Base-by-base conservation (phyloP, 2,329 filamentous ascomycete genomes). In the Alternaria dauci region DNA sequence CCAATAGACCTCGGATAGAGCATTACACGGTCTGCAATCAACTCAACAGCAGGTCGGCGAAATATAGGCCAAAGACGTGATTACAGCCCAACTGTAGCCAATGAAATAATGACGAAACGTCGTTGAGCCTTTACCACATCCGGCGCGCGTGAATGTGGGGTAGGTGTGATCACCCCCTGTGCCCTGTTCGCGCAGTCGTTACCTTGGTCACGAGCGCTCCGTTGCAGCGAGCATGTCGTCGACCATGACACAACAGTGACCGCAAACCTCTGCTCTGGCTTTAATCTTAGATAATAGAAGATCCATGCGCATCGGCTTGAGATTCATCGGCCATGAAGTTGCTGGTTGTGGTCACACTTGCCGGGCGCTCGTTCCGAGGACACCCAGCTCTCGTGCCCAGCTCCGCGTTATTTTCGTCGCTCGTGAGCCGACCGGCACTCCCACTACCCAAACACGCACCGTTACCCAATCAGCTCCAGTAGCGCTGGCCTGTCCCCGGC, bases 391-490 rank as follows among this genome's bases (percentile, higher is more conserved):
- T 62, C 55, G 56, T 64, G 61, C 62, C 38, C 59, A 53, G 52
- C 63, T 69, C 69, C 70, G 70, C 66, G 55, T 72, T 71, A 72
- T 72, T 72, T 69, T 72, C 70, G 70, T 71, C 63, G 60, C 56
- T 62, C 62, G 56, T 55, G 59, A 62, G 67, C 68, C 68, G 69
- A 67, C 63, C 63, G 62, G 60, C 62, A 64, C 65, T 61, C 56
- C 59, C 52, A 63, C 59, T 51, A 63, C 65, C 38, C 65, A 54
- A 57, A 51, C 47, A 48, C 62, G 47, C 25, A 28, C 59, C 39
- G 42, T 59, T 46, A 53, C 52, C 73, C 73, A 75, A 75, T 75
- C 72, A 74, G 28, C 54, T 32, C 30, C 52, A 41, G 18, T 23
- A 62, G 58, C 61, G 59, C 63, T 65, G 70, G 65, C 62, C 63